Evolutionary conservation across 2,329 filamentous ascomycete species (phyloP), one percentile per base, ranked within the genome.

Genomic region (Alternaria postmessia): DNA sequence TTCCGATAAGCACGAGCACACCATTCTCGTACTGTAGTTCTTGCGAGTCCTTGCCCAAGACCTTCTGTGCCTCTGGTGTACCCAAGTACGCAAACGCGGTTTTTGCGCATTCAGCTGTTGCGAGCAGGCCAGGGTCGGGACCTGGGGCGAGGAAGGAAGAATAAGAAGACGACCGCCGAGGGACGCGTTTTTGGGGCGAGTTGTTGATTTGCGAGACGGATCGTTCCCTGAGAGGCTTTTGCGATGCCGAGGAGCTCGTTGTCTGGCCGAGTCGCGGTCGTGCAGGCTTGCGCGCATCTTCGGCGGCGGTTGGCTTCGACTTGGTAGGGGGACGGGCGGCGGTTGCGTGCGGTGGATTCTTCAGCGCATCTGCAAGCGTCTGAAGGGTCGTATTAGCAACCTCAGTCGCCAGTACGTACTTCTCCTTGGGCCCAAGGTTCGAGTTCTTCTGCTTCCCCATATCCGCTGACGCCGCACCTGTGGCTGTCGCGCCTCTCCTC

Each of bases 321-420:
- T 70, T 70, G 47, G 69, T 51, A 24, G 65, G 56, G 22, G 64
- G 26, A 53, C 62, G 66, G 9, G 65, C 34, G 2, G 59, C 12
- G 52, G 63, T 55, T 7, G 49, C 36, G 26, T 63, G 61, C 8
- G 67, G 74, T 2, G 78, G 62, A 2, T 81, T 77, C 73, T 89
- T 93, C 20, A 88, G 82, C 0, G 88, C 88, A 57, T 91, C 88
- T n/a, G 85, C 84, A 4, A 94, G 83, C 9, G 86, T 83, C 70
- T 91, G 93, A 39, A 94, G 82, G 1, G 88, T 84, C 7, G 83
- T 81, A 74, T 94, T 94, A 69, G 93, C 87, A 36, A 92, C 83
- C 62, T 93, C 87, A 0, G 91, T 92, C 12, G 91, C 91, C 36
- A 94, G 79, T 44, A 86, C 82, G 51, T 88, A 88, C 75, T 85